These are phyloP conservation scores for Cyberlindnera mrakii DNA, from an alignment of 805 yeast species.

Conservation along the genomic window DNA sequence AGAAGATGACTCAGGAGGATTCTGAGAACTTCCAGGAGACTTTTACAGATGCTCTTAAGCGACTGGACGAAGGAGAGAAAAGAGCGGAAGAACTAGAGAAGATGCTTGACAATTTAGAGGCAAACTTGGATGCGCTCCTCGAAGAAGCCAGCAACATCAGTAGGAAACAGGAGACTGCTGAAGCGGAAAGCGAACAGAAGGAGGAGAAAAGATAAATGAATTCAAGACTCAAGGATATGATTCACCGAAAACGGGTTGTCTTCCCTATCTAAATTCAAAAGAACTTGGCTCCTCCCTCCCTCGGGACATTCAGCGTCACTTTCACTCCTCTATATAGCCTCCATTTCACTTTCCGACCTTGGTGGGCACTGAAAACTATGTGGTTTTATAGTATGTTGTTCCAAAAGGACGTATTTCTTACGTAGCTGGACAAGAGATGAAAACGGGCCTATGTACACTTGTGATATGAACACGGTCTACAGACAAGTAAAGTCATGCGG, in stretches of 20 bases:
- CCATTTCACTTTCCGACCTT: conserved; percentile 82
- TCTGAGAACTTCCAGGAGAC: conserved; percentile 32
- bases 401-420: neutral
- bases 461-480: too few relatives aligned
- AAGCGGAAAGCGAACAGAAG: neutral
- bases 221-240: conserved; percentile 15
- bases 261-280: conserved; percentile 60
- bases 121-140: conserved; percentile 52
- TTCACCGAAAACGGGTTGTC: conserved; percentile 66
- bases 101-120: conserved; percentile 60
- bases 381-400: conserved; percentile 11
- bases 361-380: conserved; percentile 85
- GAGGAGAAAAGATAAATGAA: neutral
- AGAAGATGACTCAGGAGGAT: conserved; percentile 9
- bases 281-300: too few relatives aligned
- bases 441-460: too few relatives aligned
- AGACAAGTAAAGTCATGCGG: too few relatives aligned
- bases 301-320: conserved; percentile 42
- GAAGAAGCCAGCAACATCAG: conserved; percentile 36
- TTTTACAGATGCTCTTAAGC: conserved; percentile 43
- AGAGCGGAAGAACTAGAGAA: conserved; percentile 58
- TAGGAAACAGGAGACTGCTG: neutral
- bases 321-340: conserved; percentile 79
- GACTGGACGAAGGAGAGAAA: conserved; percentile 61
- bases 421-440: neutral